Evolutionary conservation across 768 basidiomycete genomes (phyloP).

Genomic region (Agaricus blazei): DNA sequence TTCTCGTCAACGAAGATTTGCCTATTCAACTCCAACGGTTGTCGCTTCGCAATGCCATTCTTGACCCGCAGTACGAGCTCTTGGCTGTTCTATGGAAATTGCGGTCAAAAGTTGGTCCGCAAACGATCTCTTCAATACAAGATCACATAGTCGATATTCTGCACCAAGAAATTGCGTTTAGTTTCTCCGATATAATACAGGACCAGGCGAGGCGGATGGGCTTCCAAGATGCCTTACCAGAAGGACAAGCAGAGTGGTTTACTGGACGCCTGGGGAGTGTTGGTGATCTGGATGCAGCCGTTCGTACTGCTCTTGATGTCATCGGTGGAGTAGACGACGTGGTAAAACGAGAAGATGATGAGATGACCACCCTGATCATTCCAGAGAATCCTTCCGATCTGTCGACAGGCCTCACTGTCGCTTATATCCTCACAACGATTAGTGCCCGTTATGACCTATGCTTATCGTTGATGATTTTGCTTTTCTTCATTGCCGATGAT

Average conservation of each 20-base stretch:
- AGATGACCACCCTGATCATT: slow-evolving; percentile 45
- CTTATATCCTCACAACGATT: slow-evolving; percentile 58
- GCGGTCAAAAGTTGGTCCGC: slow-evolving; percentile 54
- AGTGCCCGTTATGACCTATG: slow-evolving; percentile 75
- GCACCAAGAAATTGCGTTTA: slow-evolving; percentile 75
- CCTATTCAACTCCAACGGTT: slow-evolving; percentile 53
- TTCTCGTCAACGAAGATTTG: slow-evolving; percentile 60
- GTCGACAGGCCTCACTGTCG: slow-evolving; percentile 55
- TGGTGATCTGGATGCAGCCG: slow-evolving; percentile 49
- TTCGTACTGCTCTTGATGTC: slow-evolving; percentile 57
- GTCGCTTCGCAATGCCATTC: slow-evolving; percentile 36
- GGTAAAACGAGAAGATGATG: slow-evolving; percentile 75
- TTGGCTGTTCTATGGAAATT: slow-evolving; percentile 62
- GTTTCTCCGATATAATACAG: slow-evolving; percentile 68
- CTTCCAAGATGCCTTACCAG: slow-evolving; percentile 54
- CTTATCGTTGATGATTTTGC: slow-evolving; percentile 55
- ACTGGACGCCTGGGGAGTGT: slow-evolving; percentile 52
- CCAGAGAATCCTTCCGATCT: slow-evolving; percentile 56
- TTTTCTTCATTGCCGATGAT: slow-evolving; percentile 68
- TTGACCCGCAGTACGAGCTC: slow-evolving; percentile 51
- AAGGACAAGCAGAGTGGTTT: slow-evolving; percentile 58
- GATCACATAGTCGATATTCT: slow-evolving; percentile 54
- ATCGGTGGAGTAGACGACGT: slow-evolving; percentile 67
- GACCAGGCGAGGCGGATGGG: slow-evolving; percentile 54
- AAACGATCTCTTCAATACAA: slow-evolving; percentile 53